Percentiles rank a stretch among this genome's conserved stretches.
Evolutionary conservation across 169 alveolate genomes (phyloP).

Genomic region (Toxoplasma gondii): DNA sequence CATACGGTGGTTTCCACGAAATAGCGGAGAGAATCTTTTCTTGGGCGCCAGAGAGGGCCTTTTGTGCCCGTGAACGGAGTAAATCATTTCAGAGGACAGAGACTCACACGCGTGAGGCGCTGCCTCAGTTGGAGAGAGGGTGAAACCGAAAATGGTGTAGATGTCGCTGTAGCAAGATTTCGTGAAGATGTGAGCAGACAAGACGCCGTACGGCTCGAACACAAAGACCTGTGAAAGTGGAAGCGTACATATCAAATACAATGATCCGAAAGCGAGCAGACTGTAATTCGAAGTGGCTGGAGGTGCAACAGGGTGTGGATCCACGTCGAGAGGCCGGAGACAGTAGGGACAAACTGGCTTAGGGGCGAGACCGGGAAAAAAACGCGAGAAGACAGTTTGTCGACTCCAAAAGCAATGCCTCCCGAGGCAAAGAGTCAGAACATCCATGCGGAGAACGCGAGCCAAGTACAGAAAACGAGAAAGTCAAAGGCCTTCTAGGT

Average conservation of each 20-base stretch:
- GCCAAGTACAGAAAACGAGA: too few species aligned
- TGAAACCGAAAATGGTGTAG: constrained; percentile 44
- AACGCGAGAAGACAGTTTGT: too few species aligned
- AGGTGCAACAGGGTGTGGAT: background rate
- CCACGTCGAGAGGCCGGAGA: background rate
- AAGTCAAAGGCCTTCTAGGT: too few species aligned
- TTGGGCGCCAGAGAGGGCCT: background rate
- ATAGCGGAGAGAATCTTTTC: background rate
- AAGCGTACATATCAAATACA: background rate
- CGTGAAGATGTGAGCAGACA: constrained; percentile 58
- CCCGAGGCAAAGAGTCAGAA: too few species aligned
- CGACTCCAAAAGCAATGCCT: too few species aligned
- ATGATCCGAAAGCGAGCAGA: background rate
- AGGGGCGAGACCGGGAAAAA: background rate
- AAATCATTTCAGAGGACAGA: background rate
- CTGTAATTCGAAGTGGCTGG: background rate
- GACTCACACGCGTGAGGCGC: background rate
- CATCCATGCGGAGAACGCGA: too few species aligned
- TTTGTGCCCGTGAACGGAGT: background rate
- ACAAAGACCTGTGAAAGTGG: constrained; percentile 30
- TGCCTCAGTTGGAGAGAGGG: constrained; percentile 31
- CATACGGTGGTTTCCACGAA: background rate
- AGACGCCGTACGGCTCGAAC: constrained; percentile 54
- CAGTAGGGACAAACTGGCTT: background rate
- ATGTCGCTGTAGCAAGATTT: constrained; percentile 46